phyloP scores from a whole-genome alignment of 345 rosid species.

The Rhodamnia argentea region DNA sequence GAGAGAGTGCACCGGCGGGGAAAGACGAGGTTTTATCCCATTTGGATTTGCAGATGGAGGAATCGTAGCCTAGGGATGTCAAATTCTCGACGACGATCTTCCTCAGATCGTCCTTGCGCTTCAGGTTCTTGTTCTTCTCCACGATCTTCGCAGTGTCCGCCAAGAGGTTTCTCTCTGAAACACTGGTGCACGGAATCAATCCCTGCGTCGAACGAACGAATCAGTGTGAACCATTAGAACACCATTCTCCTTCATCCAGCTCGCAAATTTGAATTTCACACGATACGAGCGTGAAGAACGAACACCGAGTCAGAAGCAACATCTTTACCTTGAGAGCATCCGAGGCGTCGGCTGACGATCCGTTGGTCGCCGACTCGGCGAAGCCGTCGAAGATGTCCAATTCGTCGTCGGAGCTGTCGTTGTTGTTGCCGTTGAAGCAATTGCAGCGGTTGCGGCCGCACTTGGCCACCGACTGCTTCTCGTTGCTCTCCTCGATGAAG shows the following conservation, averaged over 20 bases:
- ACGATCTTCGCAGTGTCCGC: slow-evolving; percentile 77
- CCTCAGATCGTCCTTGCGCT: slow-evolving; percentile 65
- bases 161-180: slow-evolving; percentile 62
- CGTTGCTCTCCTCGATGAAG: slow-evolving; percentile 77
- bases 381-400: slow-evolving; percentile 42
- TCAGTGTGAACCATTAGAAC: background rate
- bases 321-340: slow-evolving; percentile 66
- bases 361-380: slow-evolving; percentile 26
- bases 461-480: slow-evolving; percentile 52
- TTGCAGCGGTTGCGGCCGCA: slow-evolving; percentile 84
- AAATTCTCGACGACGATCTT: slow-evolving; percentile 54
- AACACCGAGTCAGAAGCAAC: background rate
- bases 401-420: slow-evolving; percentile 82
- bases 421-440: slow-evolving; percentile 80
- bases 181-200: slow-evolving; percentile 57
- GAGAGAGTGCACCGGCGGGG: slow-evolving; percentile 53
- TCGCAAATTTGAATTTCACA: background rate
- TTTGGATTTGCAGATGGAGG: slow-evolving; percentile 85
- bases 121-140: slow-evolving; percentile 64
- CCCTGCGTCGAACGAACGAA: slow-evolving; percentile 29
- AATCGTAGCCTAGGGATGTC: slow-evolving; percentile 48
- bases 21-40: slow-evolving; percentile 71
- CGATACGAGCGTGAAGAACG: background rate
- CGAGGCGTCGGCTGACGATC: slow-evolving; percentile 36
- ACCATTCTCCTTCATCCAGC: background rate